Evolutionary conservation across 2,329 filamentous ascomycete genomes (phyloP).

Genomic region (Xylaria sp.): DNA sequence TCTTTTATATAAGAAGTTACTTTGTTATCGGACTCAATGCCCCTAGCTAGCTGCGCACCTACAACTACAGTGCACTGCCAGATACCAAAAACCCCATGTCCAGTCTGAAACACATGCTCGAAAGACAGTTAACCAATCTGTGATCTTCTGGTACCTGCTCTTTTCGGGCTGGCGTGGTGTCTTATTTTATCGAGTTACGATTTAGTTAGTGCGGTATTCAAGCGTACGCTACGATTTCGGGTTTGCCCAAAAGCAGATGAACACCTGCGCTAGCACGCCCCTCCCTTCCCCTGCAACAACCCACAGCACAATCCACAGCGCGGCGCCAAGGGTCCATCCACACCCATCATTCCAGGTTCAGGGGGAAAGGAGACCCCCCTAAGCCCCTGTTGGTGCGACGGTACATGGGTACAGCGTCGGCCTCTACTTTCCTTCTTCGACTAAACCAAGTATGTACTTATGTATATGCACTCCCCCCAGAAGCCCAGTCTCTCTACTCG

Average conservation of each 20-base stretch:
- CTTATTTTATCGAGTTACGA: conserved; percentile 30
- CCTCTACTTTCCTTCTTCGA: conserved; percentile 9
- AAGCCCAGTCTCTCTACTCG: conserved; percentile 26
- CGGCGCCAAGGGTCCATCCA: conserved; percentile 33
- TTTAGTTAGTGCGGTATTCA: conserved; percentile 26
- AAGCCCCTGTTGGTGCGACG: conserved; percentile 30
- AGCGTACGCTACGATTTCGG: conserved; percentile 10
- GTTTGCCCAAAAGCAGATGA: conserved; percentile 30
- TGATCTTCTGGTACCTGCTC: conserved; percentile 30
- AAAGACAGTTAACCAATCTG: conserved; percentile 29
- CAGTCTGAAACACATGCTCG: conserved; percentile 43
- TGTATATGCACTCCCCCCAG: conserved; percentile 34
- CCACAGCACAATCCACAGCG: conserved; percentile 35
- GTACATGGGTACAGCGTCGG: conserved; percentile 31
- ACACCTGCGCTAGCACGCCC: conserved; percentile 34
- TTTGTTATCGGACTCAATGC: not conserved
- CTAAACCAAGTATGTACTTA: conserved; percentile 17
- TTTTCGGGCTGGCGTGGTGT: conserved; percentile 25
- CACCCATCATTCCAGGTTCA: conserved; percentile 36
- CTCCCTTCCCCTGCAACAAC: conserved; percentile 27
- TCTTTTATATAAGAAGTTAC: not conserved
- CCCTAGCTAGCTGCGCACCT: not conserved
- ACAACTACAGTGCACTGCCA: not conserved
- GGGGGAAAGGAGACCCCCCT: conserved; percentile 36
- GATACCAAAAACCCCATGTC: conserved; percentile 41